Base-by-base conservation (phyloP, 345 rosid species). In the Linum usitatissimum region DNA sequence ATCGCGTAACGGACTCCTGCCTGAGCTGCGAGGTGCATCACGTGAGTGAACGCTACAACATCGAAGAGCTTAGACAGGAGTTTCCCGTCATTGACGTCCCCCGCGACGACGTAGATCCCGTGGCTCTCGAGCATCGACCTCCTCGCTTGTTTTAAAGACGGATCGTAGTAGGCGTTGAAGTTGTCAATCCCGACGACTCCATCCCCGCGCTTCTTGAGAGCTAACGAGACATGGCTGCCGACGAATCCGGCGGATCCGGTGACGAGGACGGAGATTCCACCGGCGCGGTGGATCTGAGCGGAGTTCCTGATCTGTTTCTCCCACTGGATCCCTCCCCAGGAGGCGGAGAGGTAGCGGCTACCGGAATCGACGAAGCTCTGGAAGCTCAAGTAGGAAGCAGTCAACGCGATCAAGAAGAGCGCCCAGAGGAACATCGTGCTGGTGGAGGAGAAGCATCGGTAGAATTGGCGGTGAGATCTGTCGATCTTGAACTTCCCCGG, bases 341-440 rank as follows among this genome's bases (percentile, higher is more conserved):
- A 81, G 2, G 85, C 78, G 39, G 83, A 60, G 19, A 87, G 69
- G 57, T 76, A 82, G 9, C 83, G 80, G 79, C 83, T 80, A 23
- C 96, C 90, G 65, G 90, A 79, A 65, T 84, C 89, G 23, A 91
- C 85, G 55, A 91, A 84, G 62, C 90, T 77, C 70, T 83, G 91
- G 54, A 91, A 80, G 61, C 91, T 83, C 63, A 91, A 68, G 68
- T 91, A 91, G 40, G 96, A 88, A 21, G 96, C 97, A 67, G 97
- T 84, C 12, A 88, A 69, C n/a, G 96, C 97, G 45, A 88, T 78
- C 66, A 91, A 76, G 75, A 91, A 88, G 40, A 91, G 81, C 6
- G 94, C 97, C 96, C 96, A 91, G 15, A 91, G 66, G 75, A 88
- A 91, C 94, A 86, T 83, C 54, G 96, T 86, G 79, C 86, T 80